Evolutionary conservation across 73 alveolate species (phyloP).

Genomic region (Tetrahymena thermophila): DNA sequence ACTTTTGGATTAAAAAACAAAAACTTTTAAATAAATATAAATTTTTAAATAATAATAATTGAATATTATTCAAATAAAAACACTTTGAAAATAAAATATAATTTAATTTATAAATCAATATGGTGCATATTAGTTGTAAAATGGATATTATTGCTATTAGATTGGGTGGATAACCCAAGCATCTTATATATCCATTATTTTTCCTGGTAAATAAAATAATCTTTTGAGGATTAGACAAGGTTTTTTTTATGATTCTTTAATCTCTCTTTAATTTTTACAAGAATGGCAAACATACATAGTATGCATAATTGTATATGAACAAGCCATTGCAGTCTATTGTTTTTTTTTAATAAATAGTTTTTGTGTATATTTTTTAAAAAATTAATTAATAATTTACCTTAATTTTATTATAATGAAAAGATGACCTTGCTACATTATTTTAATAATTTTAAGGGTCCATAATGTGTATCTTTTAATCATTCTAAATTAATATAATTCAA

Average conservation of each 20-base stretch:
- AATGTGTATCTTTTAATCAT: not conserved
- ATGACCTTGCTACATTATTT: not conserved
- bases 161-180: not conserved
- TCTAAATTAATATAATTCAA: not conserved
- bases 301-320: not conserved
- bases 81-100: not conserved
- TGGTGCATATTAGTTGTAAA: not conserved
- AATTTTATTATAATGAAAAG: not conserved
- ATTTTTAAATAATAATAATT: too few species aligned
- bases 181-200: not conserved
- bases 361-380: too few species aligned
- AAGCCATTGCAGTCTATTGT: not conserved
- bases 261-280: not conserved
- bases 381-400: not conserved
- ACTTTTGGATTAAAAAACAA: too few species aligned
- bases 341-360: too few species aligned
- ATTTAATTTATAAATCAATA: not conserved
- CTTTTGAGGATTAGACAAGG: not conserved
- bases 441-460: not conserved
- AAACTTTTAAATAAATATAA: too few species aligned
- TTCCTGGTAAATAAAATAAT: not conserved
- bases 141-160: not conserved
- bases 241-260: not conserved
- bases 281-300: not conserved
- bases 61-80: too few species aligned